These are phyloP conservation scores for Auriculariales sp. DNA, from an alignment of 768 basidiomycete species.

Conservation along the genomic window DNA sequence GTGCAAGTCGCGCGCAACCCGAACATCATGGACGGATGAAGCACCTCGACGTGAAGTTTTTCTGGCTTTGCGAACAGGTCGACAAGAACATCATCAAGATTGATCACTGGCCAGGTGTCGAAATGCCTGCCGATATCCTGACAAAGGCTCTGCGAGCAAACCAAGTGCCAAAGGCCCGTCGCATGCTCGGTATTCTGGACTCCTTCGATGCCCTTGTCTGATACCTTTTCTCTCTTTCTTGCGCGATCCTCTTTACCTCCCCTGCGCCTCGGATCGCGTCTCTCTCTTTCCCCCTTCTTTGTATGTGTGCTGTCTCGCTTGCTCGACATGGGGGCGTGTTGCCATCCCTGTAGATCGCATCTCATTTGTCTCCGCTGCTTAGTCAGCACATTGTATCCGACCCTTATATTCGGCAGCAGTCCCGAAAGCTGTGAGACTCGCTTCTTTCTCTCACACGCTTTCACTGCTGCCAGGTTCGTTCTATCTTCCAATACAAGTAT, in stretches of 20 bases:
- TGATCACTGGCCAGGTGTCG: constrained; percentile 2
- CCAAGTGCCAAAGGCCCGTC: neutral
- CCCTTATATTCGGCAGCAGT: no score
- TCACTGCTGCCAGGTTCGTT: no score
- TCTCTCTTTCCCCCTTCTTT: no score
- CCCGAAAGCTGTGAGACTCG: no score
- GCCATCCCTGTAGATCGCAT: no score
- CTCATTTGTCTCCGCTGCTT: no score
- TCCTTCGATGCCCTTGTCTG: neutral
- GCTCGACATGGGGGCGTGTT: neutral
- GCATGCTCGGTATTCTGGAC: neutral
- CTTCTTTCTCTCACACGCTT: no score
- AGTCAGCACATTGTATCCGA: no score
- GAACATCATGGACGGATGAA: constrained; percentile 18
- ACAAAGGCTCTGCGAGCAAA: constrained; percentile 15
- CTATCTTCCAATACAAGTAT: no score
- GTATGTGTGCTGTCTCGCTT: no score
- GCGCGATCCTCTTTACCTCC: no score
- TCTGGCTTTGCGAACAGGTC: constrained; percentile 12
- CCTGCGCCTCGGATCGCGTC: no score
- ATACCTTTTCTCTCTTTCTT: neutral
- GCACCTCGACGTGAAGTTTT: constrained; percentile 16
- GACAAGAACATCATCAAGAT: neutral
- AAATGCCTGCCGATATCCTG: constrained; percentile 18
- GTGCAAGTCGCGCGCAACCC: constrained; percentile 15